Base-by-base conservation (phyloP, 306 rosid species). In the Corylus americana region DNA sequence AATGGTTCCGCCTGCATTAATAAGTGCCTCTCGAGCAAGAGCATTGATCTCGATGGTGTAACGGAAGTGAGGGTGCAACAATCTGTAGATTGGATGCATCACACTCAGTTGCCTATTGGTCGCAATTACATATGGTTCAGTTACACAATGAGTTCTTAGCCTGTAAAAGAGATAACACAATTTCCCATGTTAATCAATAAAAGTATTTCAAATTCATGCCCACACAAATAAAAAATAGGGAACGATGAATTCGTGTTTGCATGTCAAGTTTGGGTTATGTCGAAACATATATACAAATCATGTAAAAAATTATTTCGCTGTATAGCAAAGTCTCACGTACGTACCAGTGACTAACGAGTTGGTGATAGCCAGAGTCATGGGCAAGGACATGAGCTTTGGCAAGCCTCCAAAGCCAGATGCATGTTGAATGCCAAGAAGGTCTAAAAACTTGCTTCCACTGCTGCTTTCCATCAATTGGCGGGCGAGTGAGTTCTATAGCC, bases 111-210 rank as follows among this genome's bases (percentile, higher is more conserved):
- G 97, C 27, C 98, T 88, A 20, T 89, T 83, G 8, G 98, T 83
- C 2, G 97, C 97, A 29, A 95, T 92, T n/a, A 95, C 82, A 74
- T 91, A 95, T 0, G 98, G 97, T 70, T 95, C 98, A 35, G 94
- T 86, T 22, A 51, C 90, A 75, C 87, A 80, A 63, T 95, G 98
- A 39, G 98, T 95, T 77, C 97, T 89, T 67, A 95, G 73, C 98
- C 97, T 94, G 75, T 37, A 71, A 74, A 78, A 80, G 13, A 63
- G 42, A 7, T 27, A 25, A 18, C 4, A 58, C 27, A 11, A 3
- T 20, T 59, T 22, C 66, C 37, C 14, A 9, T 22, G 7, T 59
- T 29, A 59, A 29, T 29, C 0, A 29, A 42, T 42, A 42, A 42
- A 42, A 42, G 5, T 42, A 42, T 42, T 4, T 42, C 45, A 42